Conservation (phyloP, 208 protist species). For the Acanthamoeba healyi region DNA sequence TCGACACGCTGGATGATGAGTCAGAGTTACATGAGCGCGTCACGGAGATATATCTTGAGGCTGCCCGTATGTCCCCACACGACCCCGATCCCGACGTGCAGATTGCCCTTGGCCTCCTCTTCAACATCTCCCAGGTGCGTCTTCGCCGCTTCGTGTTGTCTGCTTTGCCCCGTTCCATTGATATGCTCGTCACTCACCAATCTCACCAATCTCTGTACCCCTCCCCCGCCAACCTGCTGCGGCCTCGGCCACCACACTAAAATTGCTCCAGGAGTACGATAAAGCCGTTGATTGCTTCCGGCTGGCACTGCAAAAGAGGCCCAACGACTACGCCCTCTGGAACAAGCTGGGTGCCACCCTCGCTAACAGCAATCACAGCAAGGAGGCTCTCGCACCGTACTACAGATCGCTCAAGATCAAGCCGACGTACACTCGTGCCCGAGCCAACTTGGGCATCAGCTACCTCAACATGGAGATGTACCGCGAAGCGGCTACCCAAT, state of each 20-base stretch:
- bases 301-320: slow-evolving; percentile 78
- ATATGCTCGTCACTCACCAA: no score
- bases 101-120: slow-evolving; percentile 84
- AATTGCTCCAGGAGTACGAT: slow-evolving; percentile 83
- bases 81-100: slow-evolving; percentile 85
- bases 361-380: slow-evolving; percentile 82
- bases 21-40: slow-evolving; percentile 25
- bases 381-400: slow-evolving; percentile 86
- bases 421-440: slow-evolving; percentile 80
- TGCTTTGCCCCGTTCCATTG: neutral
- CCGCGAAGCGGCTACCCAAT: slow-evolving; percentile 81
- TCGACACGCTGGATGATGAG: slow-evolving; percentile 2
- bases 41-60: slow-evolving; percentile 81
- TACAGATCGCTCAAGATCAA: slow-evolving; percentile 69
- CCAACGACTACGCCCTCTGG: slow-evolving; percentile 86
- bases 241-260: no score
- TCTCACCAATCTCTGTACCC: no score
- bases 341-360: slow-evolving; percentile 89
- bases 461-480: slow-evolving; percentile 84
- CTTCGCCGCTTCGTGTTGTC: no score
- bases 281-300: slow-evolving; percentile 88
- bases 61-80: slow-evolving; percentile 71
- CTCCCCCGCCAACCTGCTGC: no score
- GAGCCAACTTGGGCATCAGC: slow-evolving; percentile 85
- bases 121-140: slow-evolving; percentile 79